Evolutionary conservation across 163 green algal species (phyloP).

Genomic region (Scenedesmus sp.): DNA sequence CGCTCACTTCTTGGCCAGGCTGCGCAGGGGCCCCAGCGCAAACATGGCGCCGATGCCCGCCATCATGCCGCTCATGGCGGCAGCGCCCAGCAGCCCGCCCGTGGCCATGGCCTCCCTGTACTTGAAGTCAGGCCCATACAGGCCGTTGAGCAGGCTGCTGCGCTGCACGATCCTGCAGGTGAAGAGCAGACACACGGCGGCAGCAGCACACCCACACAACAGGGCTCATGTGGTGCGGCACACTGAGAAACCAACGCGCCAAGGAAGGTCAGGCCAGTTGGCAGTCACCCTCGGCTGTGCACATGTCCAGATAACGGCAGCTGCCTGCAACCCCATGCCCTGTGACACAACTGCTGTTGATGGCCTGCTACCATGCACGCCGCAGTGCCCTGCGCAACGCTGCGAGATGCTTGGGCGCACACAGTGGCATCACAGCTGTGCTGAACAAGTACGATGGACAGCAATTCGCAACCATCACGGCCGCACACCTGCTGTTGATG

Average conservation of each 20-base stretch:
- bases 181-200: neutral
- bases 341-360: too few species aligned
- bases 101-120: conserved; percentile 51
- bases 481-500: conserved; percentile 32
- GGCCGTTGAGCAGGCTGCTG: conserved; percentile 57
- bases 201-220: neutral
- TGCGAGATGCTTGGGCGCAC: too few species aligned
- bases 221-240: neutral
- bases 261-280: too few species aligned
- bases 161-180: conserved; percentile 62
- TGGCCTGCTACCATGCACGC: too few species aligned
- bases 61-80: conserved; percentile 35
- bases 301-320: too few species aligned
- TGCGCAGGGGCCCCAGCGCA: conserved; percentile 46
- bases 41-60: conserved; percentile 37
- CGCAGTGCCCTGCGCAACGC: too few species aligned
- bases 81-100: conserved; percentile 23
- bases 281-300: too few species aligned
- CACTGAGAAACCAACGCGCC: too few species aligned
- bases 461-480: neutral
- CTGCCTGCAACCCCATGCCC: too few species aligned
- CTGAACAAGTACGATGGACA: too few species aligned
- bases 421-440: too few species aligned
- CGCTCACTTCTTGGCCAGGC: conserved; percentile 45
- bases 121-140: conserved; percentile 72